A percentile compares a stretch with the other conserved stretches of the same genome.
phyloP scores from a whole-genome alignment of 2,329 filamentous ascomycete genomes.

The Amesomyces nigricolor region DNA sequence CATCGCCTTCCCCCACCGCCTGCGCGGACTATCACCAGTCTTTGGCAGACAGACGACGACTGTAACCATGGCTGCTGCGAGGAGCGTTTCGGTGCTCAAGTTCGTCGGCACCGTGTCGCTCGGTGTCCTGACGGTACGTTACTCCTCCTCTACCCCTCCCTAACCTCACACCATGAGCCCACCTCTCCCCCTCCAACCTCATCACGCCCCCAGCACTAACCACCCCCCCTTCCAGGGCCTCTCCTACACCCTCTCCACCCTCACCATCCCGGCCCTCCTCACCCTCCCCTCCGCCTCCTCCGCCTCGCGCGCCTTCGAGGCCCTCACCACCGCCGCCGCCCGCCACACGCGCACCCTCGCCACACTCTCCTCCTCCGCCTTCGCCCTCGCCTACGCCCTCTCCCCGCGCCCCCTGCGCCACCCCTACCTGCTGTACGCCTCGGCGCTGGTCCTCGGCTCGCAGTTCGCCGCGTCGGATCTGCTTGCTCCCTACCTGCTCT shows the following conservation, averaged over 20 bases:
- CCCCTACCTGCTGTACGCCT: constrained; percentile 86
- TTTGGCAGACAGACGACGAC: constrained; percentile 14
- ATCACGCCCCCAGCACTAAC: too few species aligned
- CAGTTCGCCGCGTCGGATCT: constrained; percentile 47
- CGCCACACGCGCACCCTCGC: constrained; percentile 63
- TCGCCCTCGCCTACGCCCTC: constrained; percentile 71
- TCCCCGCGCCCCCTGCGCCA: constrained; percentile 72
- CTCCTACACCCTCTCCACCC: constrained; percentile 73
- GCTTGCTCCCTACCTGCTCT: constrained; percentile 41
- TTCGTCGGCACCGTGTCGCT: constrained; percentile 89
- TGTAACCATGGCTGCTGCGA: constrained; percentile 57
- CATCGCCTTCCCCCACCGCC: constrained; percentile 18
- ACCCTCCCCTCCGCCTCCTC: constrained; percentile 69
- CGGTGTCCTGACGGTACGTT: constrained; percentile 76
- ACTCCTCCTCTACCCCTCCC: too few species aligned
- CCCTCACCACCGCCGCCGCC: constrained; percentile 57
- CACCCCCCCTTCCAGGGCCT: constrained; percentile 57
- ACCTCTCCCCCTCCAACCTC: not conserved
- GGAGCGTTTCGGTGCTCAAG: constrained; percentile 72
- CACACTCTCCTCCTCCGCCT: constrained; percentile 61
- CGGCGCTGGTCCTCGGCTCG: constrained; percentile 60
- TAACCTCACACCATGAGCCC: not conserved
- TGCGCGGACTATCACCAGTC: constrained; percentile 19
- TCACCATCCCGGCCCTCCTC: constrained; percentile 75
- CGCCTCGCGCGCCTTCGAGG: constrained; percentile 65